Evolutionary conservation across 1,139 yeast genomes (phyloP).

Genomic region (Nakaseomyces glabratus): DNA sequence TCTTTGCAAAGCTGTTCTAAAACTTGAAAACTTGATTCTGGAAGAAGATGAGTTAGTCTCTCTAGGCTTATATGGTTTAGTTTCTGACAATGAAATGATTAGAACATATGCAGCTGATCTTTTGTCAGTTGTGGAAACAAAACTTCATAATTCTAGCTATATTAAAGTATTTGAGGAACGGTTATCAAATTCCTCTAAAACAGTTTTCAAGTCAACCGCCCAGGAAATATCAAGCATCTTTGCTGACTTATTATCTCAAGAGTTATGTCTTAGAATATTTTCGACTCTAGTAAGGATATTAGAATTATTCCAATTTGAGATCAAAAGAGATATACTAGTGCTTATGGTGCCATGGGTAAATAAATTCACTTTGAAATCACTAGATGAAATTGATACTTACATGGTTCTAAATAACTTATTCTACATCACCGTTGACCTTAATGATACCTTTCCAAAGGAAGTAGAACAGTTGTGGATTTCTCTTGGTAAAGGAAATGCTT

Average conservation of each 20-base stretch:
- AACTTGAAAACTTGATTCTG: conserved; percentile 23
- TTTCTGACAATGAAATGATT: conserved; percentile 27
- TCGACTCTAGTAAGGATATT: conserved; percentile 27
- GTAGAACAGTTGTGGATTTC: conserved; percentile 96
- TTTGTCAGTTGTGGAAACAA: conserved; percentile 29
- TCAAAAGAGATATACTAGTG: conserved; percentile 69
- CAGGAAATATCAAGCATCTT: conserved; percentile 32
- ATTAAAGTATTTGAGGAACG: conserved; percentile 31
- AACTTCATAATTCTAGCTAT: conserved; percentile 29
- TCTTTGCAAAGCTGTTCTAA: conserved; percentile 47
- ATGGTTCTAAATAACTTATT: conserved; percentile 79
- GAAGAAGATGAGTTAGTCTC: conserved; percentile 31
- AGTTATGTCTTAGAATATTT: conserved; percentile 26
- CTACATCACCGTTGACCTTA: conserved; percentile 73
- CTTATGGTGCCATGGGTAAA: conserved; percentile 88
- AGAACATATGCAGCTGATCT: conserved; percentile 30
- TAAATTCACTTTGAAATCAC: conserved; percentile 54
- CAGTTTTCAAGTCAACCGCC: conserved; percentile 31
- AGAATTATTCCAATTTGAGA: conserved; percentile 33
- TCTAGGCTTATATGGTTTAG: conserved; percentile 29
- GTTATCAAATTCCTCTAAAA: conserved; percentile 29
- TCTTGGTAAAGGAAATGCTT: conserved; percentile 59
- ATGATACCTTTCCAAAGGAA: conserved; percentile 68
- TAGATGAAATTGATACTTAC: conserved; percentile 40
- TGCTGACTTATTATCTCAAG: conserved; percentile 30